These are phyloP conservation scores for Acacia melanoxylon DNA, from an alignment of 306 rosid genomes.

Conservation along the genomic window DNA sequence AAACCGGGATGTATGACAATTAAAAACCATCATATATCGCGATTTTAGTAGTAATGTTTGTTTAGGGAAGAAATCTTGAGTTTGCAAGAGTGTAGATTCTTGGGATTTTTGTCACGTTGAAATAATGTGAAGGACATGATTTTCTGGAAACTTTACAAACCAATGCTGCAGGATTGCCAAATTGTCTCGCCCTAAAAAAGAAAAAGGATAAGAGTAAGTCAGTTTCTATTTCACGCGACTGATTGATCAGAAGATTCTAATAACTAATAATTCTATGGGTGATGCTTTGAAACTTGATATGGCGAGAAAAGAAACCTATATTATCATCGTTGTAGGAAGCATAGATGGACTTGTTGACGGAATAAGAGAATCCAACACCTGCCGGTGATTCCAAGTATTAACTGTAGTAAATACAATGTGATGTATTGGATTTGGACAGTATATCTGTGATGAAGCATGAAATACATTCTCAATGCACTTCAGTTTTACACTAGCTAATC, in stretches of 20 bases:
- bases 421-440: neutral
- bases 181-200: slow-evolving; percentile 28
- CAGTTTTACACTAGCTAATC: too few relatives aligned
- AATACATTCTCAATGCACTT: neutral
- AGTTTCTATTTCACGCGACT: too few relatives aligned
- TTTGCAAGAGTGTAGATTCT: neutral
- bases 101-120: neutral
- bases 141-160: slow-evolving; percentile 31
- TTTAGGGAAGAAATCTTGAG: too few relatives aligned
- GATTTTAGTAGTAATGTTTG: too few relatives aligned
- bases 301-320: too few relatives aligned
- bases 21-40: too few relatives aligned
- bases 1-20: too few relatives aligned
- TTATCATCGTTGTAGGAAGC: neutral
- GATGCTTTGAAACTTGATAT: neutral
- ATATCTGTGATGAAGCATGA: neutral
- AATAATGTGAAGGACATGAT: too few relatives aligned
- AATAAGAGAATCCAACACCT: slow-evolving; percentile 44
- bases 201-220: neutral
- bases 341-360: slow-evolving; percentile 30
- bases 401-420: neutral
- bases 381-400: slow-evolving; percentile 43
- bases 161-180: slow-evolving; percentile 26
- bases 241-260: neutral
- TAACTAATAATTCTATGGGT: neutral